Conservation (phyloP, 2,329 filamentous ascomycete species). For the Monilinia laxa region DNA sequence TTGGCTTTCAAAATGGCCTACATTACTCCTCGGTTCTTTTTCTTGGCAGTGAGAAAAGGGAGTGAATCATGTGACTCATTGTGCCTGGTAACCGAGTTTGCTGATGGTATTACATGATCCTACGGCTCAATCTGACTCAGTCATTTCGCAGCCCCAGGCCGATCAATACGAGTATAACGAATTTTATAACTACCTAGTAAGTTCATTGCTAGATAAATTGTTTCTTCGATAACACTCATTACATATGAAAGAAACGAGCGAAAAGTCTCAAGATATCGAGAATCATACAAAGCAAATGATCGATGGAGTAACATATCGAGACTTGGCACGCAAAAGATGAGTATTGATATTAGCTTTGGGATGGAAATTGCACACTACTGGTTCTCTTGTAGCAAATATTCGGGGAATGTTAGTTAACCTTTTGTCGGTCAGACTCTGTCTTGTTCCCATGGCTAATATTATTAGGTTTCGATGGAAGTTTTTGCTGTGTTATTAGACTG, state of each 20-base stretch:
- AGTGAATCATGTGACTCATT: background rate
- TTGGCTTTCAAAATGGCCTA: background rate
- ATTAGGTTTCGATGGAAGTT: background rate
- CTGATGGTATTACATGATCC: too few relatives aligned
- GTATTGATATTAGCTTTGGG: background rate
- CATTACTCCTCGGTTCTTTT: background rate
- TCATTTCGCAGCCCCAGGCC: too few relatives aligned
- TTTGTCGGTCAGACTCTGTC: background rate
- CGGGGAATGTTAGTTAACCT: background rate
- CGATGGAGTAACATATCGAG: background rate
- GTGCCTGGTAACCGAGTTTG: too few relatives aligned
- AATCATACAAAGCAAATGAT: background rate
- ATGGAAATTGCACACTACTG: background rate
- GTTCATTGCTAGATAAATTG: background rate
- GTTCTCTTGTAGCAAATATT: background rate
- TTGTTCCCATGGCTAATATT: background rate
- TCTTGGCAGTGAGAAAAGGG: background rate
- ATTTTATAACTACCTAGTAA: background rate
- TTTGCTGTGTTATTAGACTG: background rate
- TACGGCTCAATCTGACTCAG: too few relatives aligned
- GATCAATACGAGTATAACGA: background rate
- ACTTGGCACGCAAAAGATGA: background rate
- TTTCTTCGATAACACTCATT: background rate
- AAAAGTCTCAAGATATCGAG: background rate
- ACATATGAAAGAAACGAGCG: background rate